Evolutionary conservation across 140 eudicot species (phyloP).

Genomic region (Eryngium alpinum): DNA sequence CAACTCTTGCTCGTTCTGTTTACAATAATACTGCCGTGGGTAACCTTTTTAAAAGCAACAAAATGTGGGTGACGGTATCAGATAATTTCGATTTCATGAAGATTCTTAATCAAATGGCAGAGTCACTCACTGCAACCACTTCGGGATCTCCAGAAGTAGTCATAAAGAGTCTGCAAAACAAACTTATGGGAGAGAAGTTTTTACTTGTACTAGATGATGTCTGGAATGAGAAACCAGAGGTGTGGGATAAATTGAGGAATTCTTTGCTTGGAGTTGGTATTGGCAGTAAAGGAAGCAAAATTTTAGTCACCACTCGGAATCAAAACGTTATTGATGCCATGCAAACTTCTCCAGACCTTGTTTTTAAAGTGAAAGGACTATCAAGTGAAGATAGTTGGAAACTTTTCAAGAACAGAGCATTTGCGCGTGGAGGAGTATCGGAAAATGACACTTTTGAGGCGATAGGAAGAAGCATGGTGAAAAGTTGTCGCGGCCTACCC

Average conservation of each 20-base stretch:
- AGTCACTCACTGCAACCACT: background rate
- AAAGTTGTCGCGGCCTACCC: background rate
- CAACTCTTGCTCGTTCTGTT: background rate
- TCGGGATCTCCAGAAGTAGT: background rate
- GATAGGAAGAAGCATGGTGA: conserved; percentile 4
- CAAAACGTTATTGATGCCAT: conserved; percentile 1
- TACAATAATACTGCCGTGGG: background rate
- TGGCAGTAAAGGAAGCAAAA: conserved; percentile 16
- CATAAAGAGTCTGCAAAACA: background rate
- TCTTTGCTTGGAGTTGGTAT: conserved; percentile 13
- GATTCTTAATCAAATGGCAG: background rate
- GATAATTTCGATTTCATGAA: background rate
- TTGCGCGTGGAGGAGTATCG: conserved; percentile 1
- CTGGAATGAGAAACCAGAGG: background rate
- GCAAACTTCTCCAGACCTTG: background rate
- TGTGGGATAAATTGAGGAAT: conserved; percentile 15
- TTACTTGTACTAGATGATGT: conserved; percentile 9
- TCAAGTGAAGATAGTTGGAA: conserved; percentile 15
- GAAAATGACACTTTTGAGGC: conserved; percentile 1
- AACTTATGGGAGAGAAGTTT: conserved; percentile 4
- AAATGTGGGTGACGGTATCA: background rate
- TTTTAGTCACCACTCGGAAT: conserved; percentile 23
- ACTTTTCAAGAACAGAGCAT: conserved; percentile 21
- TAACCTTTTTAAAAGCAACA: background rate
- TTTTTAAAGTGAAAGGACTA: background rate